Base-by-base conservation (phyloP, 495 filamentous ascomycete species). In the Sordaria brevicollis region DNA sequence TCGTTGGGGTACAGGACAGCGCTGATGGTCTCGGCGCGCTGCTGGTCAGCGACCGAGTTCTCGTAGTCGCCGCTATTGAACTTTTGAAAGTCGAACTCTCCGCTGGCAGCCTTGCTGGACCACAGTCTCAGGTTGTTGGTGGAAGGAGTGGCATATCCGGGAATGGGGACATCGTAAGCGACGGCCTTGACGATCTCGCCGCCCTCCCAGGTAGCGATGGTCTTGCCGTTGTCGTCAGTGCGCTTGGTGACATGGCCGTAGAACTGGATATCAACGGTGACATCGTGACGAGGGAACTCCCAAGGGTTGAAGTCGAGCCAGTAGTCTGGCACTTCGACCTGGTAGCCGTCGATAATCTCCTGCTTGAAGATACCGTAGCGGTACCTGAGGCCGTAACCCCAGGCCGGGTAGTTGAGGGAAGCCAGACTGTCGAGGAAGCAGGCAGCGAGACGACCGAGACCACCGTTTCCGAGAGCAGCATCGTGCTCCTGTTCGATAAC, bases 251-350 rank as follows among this genome's bases (percentile, higher is more conserved):
- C 93, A 71, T 86, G 77, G 67, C 95, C 95, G 73, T 96, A 97
- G 83, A 99, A 99, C 82, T 97, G 93, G 68, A 99, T 92, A 78
- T 97, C 92, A 35, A 99, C 94, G 10, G 90, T 93, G 57, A 99
- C 89, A 76, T 99, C 95, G 78, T 96, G 93, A 72, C 95, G 87
- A 21, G 94, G 93, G 75, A 99, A 98, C 76, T 99, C 95, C 95
- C 95, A 99, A 6, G 96, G 95, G 84, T 98, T 98, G 79, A 97
- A 97, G 76, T 98, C 95, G 35, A 99, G 88, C 95, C 95, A 99
- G 81, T 99, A 99, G 79, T 99, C 95, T 25, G 95, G 95, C 65
- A 98, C 89, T 75, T 99, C 95, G 66, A 98, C 92, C 80, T 99
- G 95, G 76, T 97, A 98, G 19, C 95, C 95, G 76, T 98, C 90